Conservation (phyloP, 352 stramenopile species). For the Bremia lactucae region DNA sequence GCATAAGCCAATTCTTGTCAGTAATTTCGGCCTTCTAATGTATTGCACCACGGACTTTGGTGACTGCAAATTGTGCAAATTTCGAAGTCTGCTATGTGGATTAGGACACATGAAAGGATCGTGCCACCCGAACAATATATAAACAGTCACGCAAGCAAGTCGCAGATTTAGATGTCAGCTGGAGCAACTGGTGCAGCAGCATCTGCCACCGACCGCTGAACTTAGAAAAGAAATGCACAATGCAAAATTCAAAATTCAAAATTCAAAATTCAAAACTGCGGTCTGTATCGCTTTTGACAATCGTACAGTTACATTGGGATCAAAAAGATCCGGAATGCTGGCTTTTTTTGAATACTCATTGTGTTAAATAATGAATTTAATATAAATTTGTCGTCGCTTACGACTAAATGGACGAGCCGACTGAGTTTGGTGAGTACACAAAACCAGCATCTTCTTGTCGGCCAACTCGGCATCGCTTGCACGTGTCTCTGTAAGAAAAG, state of each 20-base stretch:
- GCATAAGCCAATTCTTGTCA: conserved; percentile 8
- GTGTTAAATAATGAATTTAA: background rate
- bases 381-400: conserved; percentile 4
- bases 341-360: too few relatives aligned
- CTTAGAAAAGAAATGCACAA: background rate
- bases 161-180: conserved; percentile 47
- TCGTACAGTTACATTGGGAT: background rate
- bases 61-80: conserved; percentile 62
- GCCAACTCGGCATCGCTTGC: conserved; percentile 54
- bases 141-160: conserved; percentile 46
- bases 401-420: conserved; percentile 9
- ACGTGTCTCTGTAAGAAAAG: conserved; percentile 61
- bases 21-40: conserved; percentile 36
- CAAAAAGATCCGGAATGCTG: too few relatives aligned
- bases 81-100: conserved; percentile 51
- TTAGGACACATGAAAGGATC: conserved; percentile 9
- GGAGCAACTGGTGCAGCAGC: conserved; percentile 51
- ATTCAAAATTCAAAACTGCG: conserved; percentile 2
- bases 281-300: too few relatives aligned
- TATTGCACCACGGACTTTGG: conserved; percentile 44
- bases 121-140: background rate
- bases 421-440: conserved; percentile 23
- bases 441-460: conserved; percentile 50
- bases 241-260: too few relatives aligned
- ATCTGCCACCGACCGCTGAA: conserved; percentile 29